phyloP scores from a whole-genome alignment of 176 grass and related monocot species.

The Oryza rufipogon region DNA sequence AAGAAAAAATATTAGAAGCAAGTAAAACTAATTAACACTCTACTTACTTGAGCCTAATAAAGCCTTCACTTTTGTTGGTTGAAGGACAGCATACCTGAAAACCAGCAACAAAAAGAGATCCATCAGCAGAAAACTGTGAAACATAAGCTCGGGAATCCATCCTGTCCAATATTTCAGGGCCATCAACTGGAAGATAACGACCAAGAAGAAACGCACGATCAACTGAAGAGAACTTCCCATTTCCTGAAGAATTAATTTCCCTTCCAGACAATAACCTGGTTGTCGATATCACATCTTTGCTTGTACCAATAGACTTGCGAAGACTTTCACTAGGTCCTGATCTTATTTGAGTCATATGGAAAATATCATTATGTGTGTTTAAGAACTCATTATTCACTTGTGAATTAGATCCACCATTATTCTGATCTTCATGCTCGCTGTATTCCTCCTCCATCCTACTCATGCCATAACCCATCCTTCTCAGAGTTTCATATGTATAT shows the following conservation, averaged over 20 bases:
- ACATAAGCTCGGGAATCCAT: slow-evolving; percentile 77
- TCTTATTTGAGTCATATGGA: slow-evolving; percentile 63
- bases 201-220: slow-evolving; percentile 72
- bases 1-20: background rate
- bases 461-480: slow-evolving; percentile 59
- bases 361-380: slow-evolving; percentile 77
- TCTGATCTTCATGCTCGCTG: slow-evolving; percentile 30
- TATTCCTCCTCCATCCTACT: slow-evolving; percentile 53
- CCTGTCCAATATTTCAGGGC: slow-evolving; percentile 55
- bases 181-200: slow-evolving; percentile 60
- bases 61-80: slow-evolving; percentile 11
- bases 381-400: slow-evolving; percentile 53
- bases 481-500: background rate
- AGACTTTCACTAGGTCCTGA: slow-evolving; percentile 61
- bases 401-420: slow-evolving; percentile 46
- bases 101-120: slow-evolving; percentile 79
- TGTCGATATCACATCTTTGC: slow-evolving; percentile 46
- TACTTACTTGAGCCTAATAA: slow-evolving; percentile 11
- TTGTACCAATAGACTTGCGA: slow-evolving; percentile 42
- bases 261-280: slow-evolving; percentile 69
- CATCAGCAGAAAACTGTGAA: slow-evolving; percentile 81
- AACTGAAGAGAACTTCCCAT: slow-evolving; percentile 61
- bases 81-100: slow-evolving; percentile 63
- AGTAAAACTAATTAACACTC: slow-evolving; percentile 19
- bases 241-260: slow-evolving; percentile 64